Evolutionary conservation across 2,329 filamentous ascomycete species (phyloP).

Genomic region (Zasmidium angulare): DNA sequence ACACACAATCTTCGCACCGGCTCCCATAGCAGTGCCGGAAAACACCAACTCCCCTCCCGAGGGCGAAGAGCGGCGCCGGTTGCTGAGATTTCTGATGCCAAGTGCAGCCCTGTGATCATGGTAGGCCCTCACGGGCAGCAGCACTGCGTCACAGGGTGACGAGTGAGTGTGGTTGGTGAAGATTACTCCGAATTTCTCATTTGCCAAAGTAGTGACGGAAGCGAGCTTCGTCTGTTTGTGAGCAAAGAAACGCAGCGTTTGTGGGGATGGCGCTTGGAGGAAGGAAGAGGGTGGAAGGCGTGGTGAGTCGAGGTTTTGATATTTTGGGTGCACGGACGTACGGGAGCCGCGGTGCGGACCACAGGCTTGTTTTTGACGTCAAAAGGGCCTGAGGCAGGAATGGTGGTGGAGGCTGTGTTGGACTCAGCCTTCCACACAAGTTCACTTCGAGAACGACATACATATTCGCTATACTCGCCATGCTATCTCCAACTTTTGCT

Average conservation of each 20-base stretch:
- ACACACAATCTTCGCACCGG: slow-evolving; percentile 91
- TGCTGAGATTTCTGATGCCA: slow-evolving; percentile 88
- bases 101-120: slow-evolving; percentile 79
- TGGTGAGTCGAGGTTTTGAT: slow-evolving; percentile 9
- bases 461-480: too few relatives aligned
- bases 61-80: slow-evolving; percentile 29
- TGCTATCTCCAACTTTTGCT: too few relatives aligned
- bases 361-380: background rate
- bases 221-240: slow-evolving; percentile 60
- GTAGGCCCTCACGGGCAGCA: slow-evolving; percentile 83
- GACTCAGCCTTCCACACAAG: too few relatives aligned
- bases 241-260: slow-evolving; percentile 97
- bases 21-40: slow-evolving; percentile 72
- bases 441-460: too few relatives aligned
- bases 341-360: background rate
- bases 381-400: too few relatives aligned
- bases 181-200: slow-evolving; percentile 99
- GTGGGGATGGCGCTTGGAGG: slow-evolving; percentile 74
- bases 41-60: slow-evolving; percentile 32
- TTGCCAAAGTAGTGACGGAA: slow-evolving; percentile 56
- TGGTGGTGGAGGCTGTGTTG: too few relatives aligned
- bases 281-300: slow-evolving; percentile 25
- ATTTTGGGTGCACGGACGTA: background rate
- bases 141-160: slow-evolving; percentile 29
- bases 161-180: slow-evolving; percentile 57